Base-by-base conservation (phyloP, 805 yeast species). In the Yarrowia deformans region DNA sequence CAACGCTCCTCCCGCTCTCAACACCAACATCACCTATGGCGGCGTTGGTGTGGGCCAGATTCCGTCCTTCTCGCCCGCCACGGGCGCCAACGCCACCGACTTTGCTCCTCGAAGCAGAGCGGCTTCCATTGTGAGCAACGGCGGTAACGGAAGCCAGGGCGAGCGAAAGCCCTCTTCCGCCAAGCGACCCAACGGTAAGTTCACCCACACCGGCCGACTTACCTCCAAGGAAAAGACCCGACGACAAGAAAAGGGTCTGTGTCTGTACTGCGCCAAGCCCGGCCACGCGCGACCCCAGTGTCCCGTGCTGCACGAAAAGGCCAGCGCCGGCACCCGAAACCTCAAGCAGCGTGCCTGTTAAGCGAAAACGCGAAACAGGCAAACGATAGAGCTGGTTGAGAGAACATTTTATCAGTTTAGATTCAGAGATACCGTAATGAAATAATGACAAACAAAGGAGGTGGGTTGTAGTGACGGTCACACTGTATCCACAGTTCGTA, bases 261-360 rank as follows among this genome's bases (percentile, higher is more conserved):
- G 68, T 48, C 56, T 63, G 55, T 63, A 63, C 68, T 63, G 68
- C 5, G 68, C 68, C 68, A 63, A 63, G 56, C 56, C 34, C n/a
- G 68, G 68, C 23, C 68, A 63, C 29, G 45, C 56, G 16, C 68
- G 68, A 37, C 68, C 68, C 56, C 68, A 63, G 48, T 63, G 68
- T n/a, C 68, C 68, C 18, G 68, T 63, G 18, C 56, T 63, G 19
- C 68, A 48, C 39, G 68, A 63, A 14, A 63, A 63, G 68, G 68
- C 68, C 39, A 32, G 9, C 37, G 66, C 42, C 34, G 66, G 66
- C 40, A 60, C 66, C 37, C 45, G 66, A 34, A 60, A 60, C 35
- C 66, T 60, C 52, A 60, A 60, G 66, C 66, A 60, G 52, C 63
- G 63, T 16, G 50, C 66, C 34, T 43, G 50, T 34, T 60, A 60